Evolutionary conservation across 306 rosid genomes (phyloP).

Genomic region (Trichosanthes truncata): DNA sequence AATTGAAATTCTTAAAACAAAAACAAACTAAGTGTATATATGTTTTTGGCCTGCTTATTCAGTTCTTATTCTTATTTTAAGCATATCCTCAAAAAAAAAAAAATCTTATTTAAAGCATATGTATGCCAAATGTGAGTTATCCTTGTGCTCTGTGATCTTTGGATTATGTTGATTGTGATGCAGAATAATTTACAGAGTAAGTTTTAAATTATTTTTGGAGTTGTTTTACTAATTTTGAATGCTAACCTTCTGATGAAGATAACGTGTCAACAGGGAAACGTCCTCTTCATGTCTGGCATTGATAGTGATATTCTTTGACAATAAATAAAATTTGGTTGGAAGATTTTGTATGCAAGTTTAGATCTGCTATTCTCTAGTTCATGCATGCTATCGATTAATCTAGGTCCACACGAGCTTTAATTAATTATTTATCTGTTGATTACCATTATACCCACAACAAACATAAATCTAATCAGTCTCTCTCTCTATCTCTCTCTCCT

Average conservation of each 20-base stretch:
- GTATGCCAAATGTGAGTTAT: neutral
- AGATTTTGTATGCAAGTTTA: neutral
- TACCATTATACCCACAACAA: neutral
- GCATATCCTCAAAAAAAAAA: neutral
- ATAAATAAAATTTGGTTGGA: neutral
- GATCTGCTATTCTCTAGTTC: neutral
- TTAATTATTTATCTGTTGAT: neutral
- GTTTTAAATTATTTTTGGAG: neutral
- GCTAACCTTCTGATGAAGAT: neutral
- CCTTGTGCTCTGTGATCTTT: neutral
- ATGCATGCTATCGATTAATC: neutral
- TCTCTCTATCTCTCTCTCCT: neutral
- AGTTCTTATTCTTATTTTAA: neutral
- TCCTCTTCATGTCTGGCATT: neutral
- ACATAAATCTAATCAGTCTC: neutral
- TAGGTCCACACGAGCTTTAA: neutral
- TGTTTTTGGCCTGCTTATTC: neutral
- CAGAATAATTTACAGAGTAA: neutral
- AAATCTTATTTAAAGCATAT: neutral
- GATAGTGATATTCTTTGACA: conserved; percentile 1
- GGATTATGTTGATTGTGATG: neutral
- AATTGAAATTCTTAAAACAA: neutral
- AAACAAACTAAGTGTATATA: neutral
- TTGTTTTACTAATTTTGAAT: too few relatives aligned
- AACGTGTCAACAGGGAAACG: neutral